Base-by-base conservation (phyloP, 2,329 filamentous ascomycete genomes). In the Purpureocillium takamizusanense region DNA sequence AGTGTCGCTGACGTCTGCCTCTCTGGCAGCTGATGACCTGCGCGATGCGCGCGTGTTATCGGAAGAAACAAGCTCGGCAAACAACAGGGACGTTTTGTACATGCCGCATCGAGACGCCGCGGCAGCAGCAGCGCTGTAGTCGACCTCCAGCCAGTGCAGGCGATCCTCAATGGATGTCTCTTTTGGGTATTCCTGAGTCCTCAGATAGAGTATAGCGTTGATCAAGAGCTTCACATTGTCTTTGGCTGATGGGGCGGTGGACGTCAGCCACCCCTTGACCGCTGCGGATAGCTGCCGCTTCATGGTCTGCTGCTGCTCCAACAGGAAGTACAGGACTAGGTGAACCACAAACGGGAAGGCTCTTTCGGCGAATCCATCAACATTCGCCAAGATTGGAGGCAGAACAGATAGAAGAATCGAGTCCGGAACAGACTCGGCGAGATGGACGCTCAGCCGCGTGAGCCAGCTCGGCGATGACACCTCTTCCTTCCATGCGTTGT, bases 271-370 rank as follows among this genome's bases (percentile, higher is more conserved):
- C 9, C 65, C 60, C 28, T 70, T 76, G 41, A 85, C 70, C 2
- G 79, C 70, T 9, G 67, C 64, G 1, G 89, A 95, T 1, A 95
- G 55, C 7, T 63, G 61, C 7, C 72, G 67, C 39, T 80, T 83
- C 25, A 78, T 63, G 2, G 59, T 63, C 44, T 78, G 73, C 21
- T 79, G 72, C 30, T 70, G 69, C 21, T 82, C 72, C n/a, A 74
- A 61, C 50, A 90, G 81, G 31, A 76, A 73, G 2, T 79, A 65
- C 1, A 98, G 69, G 13, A 88, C 78, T 31, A 95, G 67, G 59
- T 98, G 94, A 3, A 94, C 66, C 38, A 97, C 74, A 47, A 86
- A 94, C 0, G 89, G 88, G 36, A 97, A 81, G 0, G 86, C 69
- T 31, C 79, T 74, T 43, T 81, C 74, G 0, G 88, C 83, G 52